Percentiles rank a stretch among this genome's conserved stretches.
Conservation (phyloP, 1,139 yeast species). For the Sugiyamaella xylanicola region DNA sequence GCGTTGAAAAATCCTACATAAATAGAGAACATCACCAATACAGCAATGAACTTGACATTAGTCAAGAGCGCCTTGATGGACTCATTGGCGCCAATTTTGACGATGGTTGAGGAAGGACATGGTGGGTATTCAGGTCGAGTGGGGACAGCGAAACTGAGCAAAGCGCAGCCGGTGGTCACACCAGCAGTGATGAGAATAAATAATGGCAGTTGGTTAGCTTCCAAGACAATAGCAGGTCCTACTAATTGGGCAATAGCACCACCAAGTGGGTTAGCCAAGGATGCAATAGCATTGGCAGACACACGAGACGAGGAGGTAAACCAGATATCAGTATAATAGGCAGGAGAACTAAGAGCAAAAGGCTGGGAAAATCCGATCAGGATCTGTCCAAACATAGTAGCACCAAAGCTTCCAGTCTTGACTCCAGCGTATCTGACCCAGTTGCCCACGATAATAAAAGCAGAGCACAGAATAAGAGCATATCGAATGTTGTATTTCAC, state of each 20-base stretch:
- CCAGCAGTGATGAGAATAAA: conserved; percentile 39
- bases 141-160: conserved; percentile 35
- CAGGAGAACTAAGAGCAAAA: conserved; percentile 41
- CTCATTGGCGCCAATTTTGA: conserved; percentile 34
- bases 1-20: conserved; percentile 45
- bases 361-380: conserved; percentile 45
- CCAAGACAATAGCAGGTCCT: conserved; percentile 41
- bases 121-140: conserved; percentile 39
- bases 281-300: conserved; percentile 43
- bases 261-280: conserved; percentile 44
- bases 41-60: conserved; percentile 31
- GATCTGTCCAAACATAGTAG: conserved; percentile 42
- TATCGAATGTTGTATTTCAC: conserved; percentile 31
- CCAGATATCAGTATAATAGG: conserved; percentile 44
- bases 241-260: conserved; percentile 45
- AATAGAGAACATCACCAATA: conserved; percentile 38
- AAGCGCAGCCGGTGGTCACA: conserved; percentile 35
- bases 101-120: conserved; percentile 40
- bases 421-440: conserved; percentile 43
- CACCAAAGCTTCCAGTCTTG: conserved; percentile 34
- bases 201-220: conserved; percentile 32
- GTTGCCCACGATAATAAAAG: conserved; percentile 37
- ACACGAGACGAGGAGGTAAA: conserved; percentile 42
- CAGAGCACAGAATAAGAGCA: conserved; percentile 36
- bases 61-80: conserved; percentile 32